Percentiles rank a stretch among this genome's conserved stretches.
Conservation (phyloP, 2,329 filamentous ascomycete genomes). For the Paecilomyces dactylethromorphus region DNA sequence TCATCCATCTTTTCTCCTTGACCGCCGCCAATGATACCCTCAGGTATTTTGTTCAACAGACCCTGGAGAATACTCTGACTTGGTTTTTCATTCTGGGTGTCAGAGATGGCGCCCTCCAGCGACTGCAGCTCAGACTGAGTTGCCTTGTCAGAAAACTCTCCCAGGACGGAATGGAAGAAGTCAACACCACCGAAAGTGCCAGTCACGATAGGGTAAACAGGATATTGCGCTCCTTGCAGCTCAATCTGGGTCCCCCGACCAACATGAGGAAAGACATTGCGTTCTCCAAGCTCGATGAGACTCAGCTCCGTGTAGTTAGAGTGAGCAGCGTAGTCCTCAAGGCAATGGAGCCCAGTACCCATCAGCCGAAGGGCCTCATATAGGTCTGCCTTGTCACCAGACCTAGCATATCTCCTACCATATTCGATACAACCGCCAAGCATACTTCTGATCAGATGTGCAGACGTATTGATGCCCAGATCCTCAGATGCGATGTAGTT, state of each 20-base stretch:
- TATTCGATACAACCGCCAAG: constrained; percentile 70
- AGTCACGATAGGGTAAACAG: constrained; percentile 77
- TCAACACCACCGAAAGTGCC: constrained; percentile 94
- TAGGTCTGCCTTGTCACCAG: constrained; percentile 66
- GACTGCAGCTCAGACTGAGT: constrained; percentile 87
- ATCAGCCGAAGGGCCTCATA: constrained; percentile 81
- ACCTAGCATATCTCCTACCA: constrained; percentile 65
- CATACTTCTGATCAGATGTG: constrained; percentile 66
- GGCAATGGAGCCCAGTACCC: constrained; percentile 81
- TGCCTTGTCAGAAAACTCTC: constrained; percentile 76
- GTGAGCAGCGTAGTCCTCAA: constrained; percentile 90
- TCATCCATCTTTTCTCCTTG: constrained; percentile 71
- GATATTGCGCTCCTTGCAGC: constrained; percentile 57
- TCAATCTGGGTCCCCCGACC: constrained; percentile 66
- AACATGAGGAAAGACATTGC: constrained; percentile 77
- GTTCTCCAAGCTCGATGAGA: constrained; percentile 78
- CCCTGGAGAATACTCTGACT: constrained; percentile 72
- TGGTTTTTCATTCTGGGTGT: constrained; percentile 52
- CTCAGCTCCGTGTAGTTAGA: constrained; percentile 89
- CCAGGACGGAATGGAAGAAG: constrained; percentile 81
- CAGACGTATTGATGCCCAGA: constrained; percentile 72
- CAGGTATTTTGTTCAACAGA: constrained; percentile 73
- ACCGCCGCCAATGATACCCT: constrained; percentile 66
- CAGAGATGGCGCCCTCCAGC: constrained; percentile 72
- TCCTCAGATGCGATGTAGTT: constrained; percentile 90